Evolutionary conservation across 352 stramenopile species (phyloP).

Genomic region (Globisporangium radiosum): DNA sequence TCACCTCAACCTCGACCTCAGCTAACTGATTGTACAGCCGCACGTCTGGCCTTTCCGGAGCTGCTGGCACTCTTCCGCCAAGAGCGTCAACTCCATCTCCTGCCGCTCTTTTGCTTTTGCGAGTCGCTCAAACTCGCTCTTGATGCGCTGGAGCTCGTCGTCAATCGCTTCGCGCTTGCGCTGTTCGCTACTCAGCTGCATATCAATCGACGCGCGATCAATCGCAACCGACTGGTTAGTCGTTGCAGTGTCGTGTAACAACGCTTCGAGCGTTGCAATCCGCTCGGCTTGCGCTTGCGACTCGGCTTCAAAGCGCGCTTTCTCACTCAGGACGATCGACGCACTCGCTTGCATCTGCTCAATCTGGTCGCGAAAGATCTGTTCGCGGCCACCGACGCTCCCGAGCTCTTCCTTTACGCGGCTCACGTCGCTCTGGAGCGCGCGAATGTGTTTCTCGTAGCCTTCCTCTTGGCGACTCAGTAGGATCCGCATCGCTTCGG

Average conservation of each 20-base stretch:
- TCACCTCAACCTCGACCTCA: background rate
- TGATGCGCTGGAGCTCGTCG: slow-evolving; percentile 54
- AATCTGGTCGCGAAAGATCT: slow-evolving; percentile 86
- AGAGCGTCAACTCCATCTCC: slow-evolving; percentile 71
- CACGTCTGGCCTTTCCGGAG: slow-evolving; percentile 66
- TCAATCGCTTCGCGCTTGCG: slow-evolving; percentile 54
- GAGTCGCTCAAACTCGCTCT: slow-evolving; percentile 62
- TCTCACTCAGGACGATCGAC: slow-evolving; percentile 72
- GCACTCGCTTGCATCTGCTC: slow-evolving; percentile 75
- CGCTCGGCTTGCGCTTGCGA: slow-evolving; percentile 58
- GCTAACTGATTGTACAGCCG: slow-evolving; percentile 61
- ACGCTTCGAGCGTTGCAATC: slow-evolving; percentile 58
- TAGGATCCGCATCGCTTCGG: slow-evolving; percentile 77
- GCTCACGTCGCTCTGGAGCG: slow-evolving; percentile 58
- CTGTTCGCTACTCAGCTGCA: slow-evolving; percentile 54
- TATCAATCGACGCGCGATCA: slow-evolving; percentile 64
- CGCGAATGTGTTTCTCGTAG: slow-evolving; percentile 82
- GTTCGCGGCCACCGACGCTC: slow-evolving; percentile 66
- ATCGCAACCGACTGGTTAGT: slow-evolving; percentile 70
- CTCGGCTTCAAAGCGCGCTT: slow-evolving; percentile 44
- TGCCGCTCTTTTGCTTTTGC: slow-evolving; percentile 77
- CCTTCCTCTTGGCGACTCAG: slow-evolving; percentile 78
- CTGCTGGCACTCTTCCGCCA: slow-evolving; percentile 74
- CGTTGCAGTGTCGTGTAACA: slow-evolving; percentile 53
- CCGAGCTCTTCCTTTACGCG: slow-evolving; percentile 81